Evolutionary conservation across 2,329 filamentous ascomycete genomes (phyloP).

Genomic region (Furcasterigmium sp.): DNA sequence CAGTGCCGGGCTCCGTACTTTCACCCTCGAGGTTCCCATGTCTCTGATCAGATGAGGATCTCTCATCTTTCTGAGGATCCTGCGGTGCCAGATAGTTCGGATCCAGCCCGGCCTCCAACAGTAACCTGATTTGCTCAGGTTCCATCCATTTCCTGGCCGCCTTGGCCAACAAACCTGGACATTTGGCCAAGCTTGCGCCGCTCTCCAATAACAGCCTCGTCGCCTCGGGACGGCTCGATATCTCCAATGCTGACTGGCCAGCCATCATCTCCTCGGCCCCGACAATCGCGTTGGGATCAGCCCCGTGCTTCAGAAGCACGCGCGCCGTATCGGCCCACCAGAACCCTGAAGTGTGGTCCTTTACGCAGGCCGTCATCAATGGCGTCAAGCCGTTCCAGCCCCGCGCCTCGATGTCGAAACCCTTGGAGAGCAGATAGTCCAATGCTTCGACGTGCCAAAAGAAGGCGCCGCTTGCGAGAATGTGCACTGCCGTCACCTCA

Average conservation of each 20-base stretch:
- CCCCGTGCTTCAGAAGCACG: conserved; percentile 24
- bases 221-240: neutral
- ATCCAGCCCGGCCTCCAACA: conserved; percentile 4
- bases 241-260: neutral
- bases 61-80: no score
- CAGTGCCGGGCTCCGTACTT: neutral
- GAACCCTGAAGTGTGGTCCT: conserved; percentile 4
- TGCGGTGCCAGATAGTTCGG: conserved; percentile 7
- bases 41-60: no score
- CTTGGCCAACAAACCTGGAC: neutral
- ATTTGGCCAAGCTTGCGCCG: neutral
- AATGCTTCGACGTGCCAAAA: conserved; percentile 9
- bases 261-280: neutral
- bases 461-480: conserved; percentile 7
- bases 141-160: neutral
- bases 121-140: neutral
- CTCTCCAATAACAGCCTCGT: neutral
- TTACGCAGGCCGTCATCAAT: conserved; percentile 23
- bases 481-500: neutral
- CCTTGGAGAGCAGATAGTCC: conserved; percentile 4
- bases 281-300: conserved; percentile 19
- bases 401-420: conserved; percentile 1
- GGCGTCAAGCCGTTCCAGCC: conserved; percentile 12
- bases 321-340: conserved; percentile 14
- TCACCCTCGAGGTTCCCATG: no score